These are phyloP conservation scores for Conticribra weissflogii DNA, from an alignment of 108 stramenopile species.

Conservation along the genomic window DNA sequence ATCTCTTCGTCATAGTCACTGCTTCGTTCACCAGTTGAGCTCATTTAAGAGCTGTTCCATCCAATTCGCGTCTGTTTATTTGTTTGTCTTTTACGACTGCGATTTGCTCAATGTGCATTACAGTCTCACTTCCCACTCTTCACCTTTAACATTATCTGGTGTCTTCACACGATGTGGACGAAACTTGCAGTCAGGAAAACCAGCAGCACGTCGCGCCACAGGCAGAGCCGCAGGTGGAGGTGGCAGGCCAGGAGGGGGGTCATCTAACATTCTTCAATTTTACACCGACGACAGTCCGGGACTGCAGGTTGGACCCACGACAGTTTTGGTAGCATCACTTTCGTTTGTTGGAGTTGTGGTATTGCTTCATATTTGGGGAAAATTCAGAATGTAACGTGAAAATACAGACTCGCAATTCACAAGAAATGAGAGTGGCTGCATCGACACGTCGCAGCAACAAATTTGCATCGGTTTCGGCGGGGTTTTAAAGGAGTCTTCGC, in stretches of 20 bases:
- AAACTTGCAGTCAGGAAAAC: conserved; percentile 25
- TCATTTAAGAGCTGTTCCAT: neutral
- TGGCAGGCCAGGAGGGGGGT: conserved; percentile 70
- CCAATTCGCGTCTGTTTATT: too few species aligned
- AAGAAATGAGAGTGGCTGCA: neutral
- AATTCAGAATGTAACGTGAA: conserved; percentile 76
- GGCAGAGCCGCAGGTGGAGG: conserved; percentile 60
- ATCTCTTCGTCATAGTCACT: neutral
- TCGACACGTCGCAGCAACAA: too few species aligned
- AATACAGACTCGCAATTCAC: neutral
- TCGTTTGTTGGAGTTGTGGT: conserved; percentile 93
- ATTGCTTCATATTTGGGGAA: conserved; percentile 92
- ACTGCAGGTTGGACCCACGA: conserved; percentile 92
- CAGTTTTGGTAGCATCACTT: conserved; percentile 84
- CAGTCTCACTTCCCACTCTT: too few species aligned
- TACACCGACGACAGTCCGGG: conserved; percentile 95
- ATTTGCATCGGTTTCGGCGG: too few species aligned
- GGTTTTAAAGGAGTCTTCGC: too few species aligned
- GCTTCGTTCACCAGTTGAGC: neutral
- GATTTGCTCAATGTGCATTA: too few species aligned
- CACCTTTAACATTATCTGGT: too few species aligned
- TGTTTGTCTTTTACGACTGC: too few species aligned
- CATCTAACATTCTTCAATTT: conserved; percentile 90
- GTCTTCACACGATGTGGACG: too few species aligned
- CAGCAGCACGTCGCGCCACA: conserved; percentile 57